Conservation (phyloP, 768 basidiomycete genomes). For the Boletus tomentosulus region DNA sequence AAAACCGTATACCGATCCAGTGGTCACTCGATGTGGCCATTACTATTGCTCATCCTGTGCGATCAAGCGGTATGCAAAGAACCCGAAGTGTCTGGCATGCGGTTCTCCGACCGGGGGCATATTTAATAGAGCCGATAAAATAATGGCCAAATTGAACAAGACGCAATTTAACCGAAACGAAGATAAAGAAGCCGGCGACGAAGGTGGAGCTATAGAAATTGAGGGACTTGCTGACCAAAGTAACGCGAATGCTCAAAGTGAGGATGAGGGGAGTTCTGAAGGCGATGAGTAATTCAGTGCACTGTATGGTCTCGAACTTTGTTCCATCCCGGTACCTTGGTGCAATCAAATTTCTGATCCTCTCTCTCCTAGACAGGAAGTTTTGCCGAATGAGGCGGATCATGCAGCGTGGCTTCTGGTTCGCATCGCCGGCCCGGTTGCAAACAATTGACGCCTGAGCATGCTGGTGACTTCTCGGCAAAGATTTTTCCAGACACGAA, state of each 20-base stretch:
- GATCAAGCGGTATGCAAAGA: constrained; percentile 90
- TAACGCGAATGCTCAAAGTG: constrained; percentile 24
- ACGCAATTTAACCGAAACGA: constrained; percentile 54
- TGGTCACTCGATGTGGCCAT: constrained; percentile 95
- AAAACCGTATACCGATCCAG: constrained; percentile 89
- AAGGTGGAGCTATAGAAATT: constrained; percentile 47
- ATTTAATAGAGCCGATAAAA: constrained; percentile 93
- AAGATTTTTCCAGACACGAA: not conserved
- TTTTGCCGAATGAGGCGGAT: constrained; percentile 17
- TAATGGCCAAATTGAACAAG: constrained; percentile 82
- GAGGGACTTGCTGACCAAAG: constrained; percentile 48
- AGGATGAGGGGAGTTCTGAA: constrained; percentile 26
- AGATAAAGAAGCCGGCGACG: constrained; percentile 39
- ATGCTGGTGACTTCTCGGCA: constrained; percentile 5
- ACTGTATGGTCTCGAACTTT: constrained; percentile 30
- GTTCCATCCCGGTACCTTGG: constrained; percentile 29
- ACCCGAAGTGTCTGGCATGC: constrained; percentile 94
- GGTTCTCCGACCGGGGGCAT: constrained; percentile 91
- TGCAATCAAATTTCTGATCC: constrained; percentile 17
- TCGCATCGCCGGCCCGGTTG: constrained; percentile 6
- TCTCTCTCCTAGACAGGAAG: constrained; percentile 17
- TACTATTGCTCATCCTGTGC: constrained; percentile 96
- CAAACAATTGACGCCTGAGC: constrained; percentile 1
- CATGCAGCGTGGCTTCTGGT: constrained; percentile 5
- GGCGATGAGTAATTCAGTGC: constrained; percentile 25